phyloP scores from a whole-genome alignment of 352 stramenopile genomes.

The Pythium inflatum region DNA sequence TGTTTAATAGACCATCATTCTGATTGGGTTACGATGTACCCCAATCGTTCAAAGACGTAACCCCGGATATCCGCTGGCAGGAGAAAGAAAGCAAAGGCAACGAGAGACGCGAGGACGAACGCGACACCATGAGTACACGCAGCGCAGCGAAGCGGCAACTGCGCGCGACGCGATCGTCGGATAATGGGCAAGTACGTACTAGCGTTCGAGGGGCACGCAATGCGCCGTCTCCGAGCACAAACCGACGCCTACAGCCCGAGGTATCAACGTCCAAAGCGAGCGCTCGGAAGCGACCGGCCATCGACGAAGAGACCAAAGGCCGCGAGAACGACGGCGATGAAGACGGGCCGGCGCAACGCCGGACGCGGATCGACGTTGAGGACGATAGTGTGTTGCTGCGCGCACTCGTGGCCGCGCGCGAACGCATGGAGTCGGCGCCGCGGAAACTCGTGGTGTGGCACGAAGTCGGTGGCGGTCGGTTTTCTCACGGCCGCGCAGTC shows the following conservation, averaged over 20 bases:
- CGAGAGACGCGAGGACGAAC: too few species aligned
- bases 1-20: too few species aligned
- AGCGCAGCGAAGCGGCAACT: background rate
- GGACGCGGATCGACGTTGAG: background rate
- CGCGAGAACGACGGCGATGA: background rate
- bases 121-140: background rate
- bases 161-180: background rate
- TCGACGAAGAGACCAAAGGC: background rate
- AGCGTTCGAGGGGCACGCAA: background rate
- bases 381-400: background rate
- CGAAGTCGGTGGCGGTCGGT: constrained; percentile 2
- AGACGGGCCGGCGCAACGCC: background rate
- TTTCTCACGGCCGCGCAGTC: constrained; percentile 1
- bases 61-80: too few species aligned
- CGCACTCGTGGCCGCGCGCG: background rate
- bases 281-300: background rate
- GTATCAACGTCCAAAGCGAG: background rate
- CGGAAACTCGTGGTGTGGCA: constrained; percentile 16
- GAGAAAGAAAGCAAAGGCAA: too few species aligned
- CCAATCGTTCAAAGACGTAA: too few species aligned
- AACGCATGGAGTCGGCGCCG: constrained; percentile 6
- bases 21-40: too few species aligned
- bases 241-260: background rate
- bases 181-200: background rate
- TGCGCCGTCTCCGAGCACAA: background rate